Base-by-base conservation (phyloP, 2,329 filamentous ascomycete genomes). In the Fusarium sp. region DNA sequence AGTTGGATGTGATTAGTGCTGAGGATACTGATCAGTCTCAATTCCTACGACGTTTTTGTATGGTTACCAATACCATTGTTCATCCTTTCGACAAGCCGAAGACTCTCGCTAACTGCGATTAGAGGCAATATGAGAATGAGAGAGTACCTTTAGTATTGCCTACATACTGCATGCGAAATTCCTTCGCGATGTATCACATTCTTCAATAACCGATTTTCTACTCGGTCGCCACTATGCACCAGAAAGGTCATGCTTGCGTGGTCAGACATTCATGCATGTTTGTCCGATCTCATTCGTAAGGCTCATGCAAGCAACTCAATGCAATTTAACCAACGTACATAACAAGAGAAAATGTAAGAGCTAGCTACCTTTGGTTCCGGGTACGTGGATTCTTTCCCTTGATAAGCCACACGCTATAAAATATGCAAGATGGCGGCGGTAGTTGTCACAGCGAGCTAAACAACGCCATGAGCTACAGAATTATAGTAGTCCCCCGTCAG, bases 161-260 rank as follows among this genome's bases (percentile, higher is more conserved):
- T 50, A n/a, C 49, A 40, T 27, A 32, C 12, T 40, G 49, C 32
- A 52, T 16, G 34, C 20, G 20, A 24, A 22, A 52, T 58, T 60
- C 68, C 64, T 65, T 52, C 51, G 49, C 20, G 59, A 68, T 40
- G 52, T 12, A 25, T 65, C 51, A 65, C 22, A 61, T 65, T 65
- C 52, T 57, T 38, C 20, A 51, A 16, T 12, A 54, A 32, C 30
- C 34, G 22, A 15, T 8, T 27, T 42, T 22, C 24, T 27, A 18
- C 43, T 47, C 27, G 40, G 29, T 22, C 20, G 20, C 32, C 24
- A 27, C 7, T 15, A 29, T 30, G n/a, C 43, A 51, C 30, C 20
- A 27, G 9, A 38, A 32, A 34, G 47, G 57, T 7, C 38, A 53
- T 64, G 59, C 38, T 32, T 68, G 58, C 52, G 30, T 56, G 30